Base-by-base conservation (phyloP, 2,329 filamentous ascomycete species). In the Ustilaginoidea virens region DNA sequence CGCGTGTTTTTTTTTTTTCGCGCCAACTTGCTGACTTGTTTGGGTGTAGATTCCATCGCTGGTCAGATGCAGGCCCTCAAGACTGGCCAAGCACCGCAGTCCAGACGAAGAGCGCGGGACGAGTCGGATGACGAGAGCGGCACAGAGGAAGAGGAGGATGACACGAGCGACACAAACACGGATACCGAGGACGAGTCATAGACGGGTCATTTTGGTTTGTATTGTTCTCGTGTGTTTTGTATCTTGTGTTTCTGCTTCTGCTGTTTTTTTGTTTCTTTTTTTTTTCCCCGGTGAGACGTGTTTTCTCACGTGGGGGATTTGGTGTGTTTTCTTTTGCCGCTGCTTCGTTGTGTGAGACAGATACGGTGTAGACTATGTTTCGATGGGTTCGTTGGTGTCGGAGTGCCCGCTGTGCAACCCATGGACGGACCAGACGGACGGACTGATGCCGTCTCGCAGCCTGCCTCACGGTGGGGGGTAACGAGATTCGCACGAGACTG, bases 51-150 rank as follows among this genome's bases (percentile, higher is more conserved):
- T 56, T 85, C 83, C 2, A 65, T 94, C 40, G 86, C 85, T 27
- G 85, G 85, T 35, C 82, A 92, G 55, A 90, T 93, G 81, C 75
- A 76, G 37, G 78, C 79, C 9, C 70, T 92, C 36, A 92, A 90
- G 61, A 77, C 75, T 9, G 79, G 72, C 17, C 61, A 56, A 19
- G 60, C 68, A 22, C 55, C 68, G 6, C 74, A 72, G 59, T 66
- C 70, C 43, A 64, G 61, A 48, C 62, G 62, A 48, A 67, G 61
- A 47, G 60, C 47, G 16, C 53, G 58, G 26, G 69, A 69, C 2
- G 72, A 78, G 26, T 75, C 70, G 31, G 76, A 81, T 29, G 83
- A 86, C 14, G 83, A 92, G 59, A 92, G 82, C 37, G 78, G 81
- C 38, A 83, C 77, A 8, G 57, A 92, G 35, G 76, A 77, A 45